Evolutionary conservation across 208 protist genomes (phyloP).

Genomic region (Vickermania ingenoplastis): DNA sequence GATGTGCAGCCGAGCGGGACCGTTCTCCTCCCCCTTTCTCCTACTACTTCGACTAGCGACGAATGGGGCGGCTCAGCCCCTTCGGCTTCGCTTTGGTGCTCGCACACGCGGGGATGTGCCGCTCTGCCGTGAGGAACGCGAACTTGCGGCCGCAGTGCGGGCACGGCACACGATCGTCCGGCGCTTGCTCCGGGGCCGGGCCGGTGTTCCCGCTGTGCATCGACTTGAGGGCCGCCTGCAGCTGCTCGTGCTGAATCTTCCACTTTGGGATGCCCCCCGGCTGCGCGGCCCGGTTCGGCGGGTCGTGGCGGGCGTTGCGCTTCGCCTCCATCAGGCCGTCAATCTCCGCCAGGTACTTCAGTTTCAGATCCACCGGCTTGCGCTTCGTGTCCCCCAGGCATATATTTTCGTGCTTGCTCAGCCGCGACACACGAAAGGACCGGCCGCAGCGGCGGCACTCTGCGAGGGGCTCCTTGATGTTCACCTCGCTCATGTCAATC

Average conservation of each 20-base stretch:
- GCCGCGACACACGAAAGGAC: slow-evolving; percentile 56
- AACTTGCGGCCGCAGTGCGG: slow-evolving; percentile 88
- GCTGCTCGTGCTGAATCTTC: slow-evolving; percentile 85
- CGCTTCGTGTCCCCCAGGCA: slow-evolving; percentile 45
- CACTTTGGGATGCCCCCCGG: slow-evolving; percentile 57
- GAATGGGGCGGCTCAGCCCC: not conserved
- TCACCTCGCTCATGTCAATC: slow-evolving; percentile 10
- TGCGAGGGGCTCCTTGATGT: slow-evolving; percentile 33
- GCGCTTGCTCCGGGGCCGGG: slow-evolving; percentile 26
- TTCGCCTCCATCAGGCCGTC: slow-evolving; percentile 24
- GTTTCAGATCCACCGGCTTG: slow-evolving; percentile 63
- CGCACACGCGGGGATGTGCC: slow-evolving; percentile 88
- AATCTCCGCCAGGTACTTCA: slow-evolving; percentile 55
- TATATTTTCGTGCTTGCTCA: slow-evolving; percentile 46
- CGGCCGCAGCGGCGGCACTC: slow-evolving; percentile 56
- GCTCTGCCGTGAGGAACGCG: slow-evolving; percentile 53
- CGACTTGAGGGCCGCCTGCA: slow-evolving; percentile 82
- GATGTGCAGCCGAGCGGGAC: too few relatives aligned
- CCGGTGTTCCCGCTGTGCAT: slow-evolving; percentile 15
- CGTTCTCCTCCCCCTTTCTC: too few relatives aligned
- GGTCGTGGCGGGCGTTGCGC: not conserved
- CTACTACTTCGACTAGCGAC: too few relatives aligned
- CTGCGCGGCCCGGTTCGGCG: not conserved
- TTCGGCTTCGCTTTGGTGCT: slow-evolving; percentile 78
- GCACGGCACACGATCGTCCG: slow-evolving; percentile 63